Percentiles rank a stretch among this genome's conserved stretches.
These are phyloP conservation scores for Diplodia scrobiculata DNA, from an alignment of 2,329 filamentous ascomycete genomes.

Conservation along the genomic window DNA sequence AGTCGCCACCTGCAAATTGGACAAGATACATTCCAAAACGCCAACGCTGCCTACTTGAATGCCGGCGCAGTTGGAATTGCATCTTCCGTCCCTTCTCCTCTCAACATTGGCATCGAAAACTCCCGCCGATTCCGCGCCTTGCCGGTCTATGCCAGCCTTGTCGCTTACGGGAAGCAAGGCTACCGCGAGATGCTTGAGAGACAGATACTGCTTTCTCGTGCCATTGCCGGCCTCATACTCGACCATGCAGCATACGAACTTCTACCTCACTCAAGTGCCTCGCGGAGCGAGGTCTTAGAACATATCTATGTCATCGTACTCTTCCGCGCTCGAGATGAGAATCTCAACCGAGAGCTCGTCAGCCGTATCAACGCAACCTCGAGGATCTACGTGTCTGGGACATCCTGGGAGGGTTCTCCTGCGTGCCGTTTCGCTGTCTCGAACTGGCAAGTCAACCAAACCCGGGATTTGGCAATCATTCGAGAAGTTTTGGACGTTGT, in stretches of 20 bases:
- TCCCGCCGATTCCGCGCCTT: slow-evolving; percentile 86
- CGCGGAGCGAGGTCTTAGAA: slow-evolving; percentile 49
- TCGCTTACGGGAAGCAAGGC: slow-evolving; percentile 71
- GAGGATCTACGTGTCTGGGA: slow-evolving; percentile 81
- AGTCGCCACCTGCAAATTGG: slow-evolving; percentile 64
- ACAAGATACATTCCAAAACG: slow-evolving; percentile 72
- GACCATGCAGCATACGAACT: slow-evolving; percentile 66
- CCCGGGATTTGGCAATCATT: slow-evolving; percentile 68
- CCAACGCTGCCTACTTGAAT: slow-evolving; percentile 78
- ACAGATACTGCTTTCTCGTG: slow-evolving; percentile 71
- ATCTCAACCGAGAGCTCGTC: slow-evolving; percentile 67
- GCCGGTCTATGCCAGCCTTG: slow-evolving; percentile 80
- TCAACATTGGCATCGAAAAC: slow-evolving; percentile 88
- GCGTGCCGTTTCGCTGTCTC: slow-evolving; percentile 83
- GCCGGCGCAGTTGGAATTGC: slow-evolving; percentile 42
- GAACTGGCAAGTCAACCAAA: slow-evolving; percentile 76
- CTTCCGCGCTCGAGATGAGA: slow-evolving; percentile 69
- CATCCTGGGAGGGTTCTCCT: slow-evolving; percentile 70
- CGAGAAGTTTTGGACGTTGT: slow-evolving; percentile 60
- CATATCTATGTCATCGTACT: slow-evolving; percentile 71
- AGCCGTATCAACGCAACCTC: slow-evolving; percentile 71
- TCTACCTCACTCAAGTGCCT: slow-evolving; percentile 55
- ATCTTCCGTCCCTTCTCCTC: slow-evolving; percentile 68
- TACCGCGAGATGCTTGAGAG: slow-evolving; percentile 69
- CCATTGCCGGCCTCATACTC: slow-evolving; percentile 65